Conservation (phyloP, 2,329 filamentous ascomycete genomes). For the Tolypocladium paradoxum region DNA sequence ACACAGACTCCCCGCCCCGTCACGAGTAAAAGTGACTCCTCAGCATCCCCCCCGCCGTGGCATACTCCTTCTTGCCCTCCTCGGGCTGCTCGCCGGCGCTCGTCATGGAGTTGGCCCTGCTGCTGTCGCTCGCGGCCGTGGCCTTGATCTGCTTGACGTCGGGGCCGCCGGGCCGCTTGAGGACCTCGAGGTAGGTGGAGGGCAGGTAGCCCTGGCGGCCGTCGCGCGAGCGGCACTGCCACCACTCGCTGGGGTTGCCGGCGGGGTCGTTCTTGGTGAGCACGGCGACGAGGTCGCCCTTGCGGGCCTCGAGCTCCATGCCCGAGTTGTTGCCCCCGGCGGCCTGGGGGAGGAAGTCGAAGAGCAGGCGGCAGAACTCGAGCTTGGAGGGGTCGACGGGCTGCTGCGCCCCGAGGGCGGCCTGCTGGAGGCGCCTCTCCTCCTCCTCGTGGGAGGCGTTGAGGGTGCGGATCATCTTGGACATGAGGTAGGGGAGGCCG, state of each 20-base stretch:
- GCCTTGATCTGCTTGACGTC: slow-evolving; percentile 42
- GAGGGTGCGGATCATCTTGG: slow-evolving; percentile 81
- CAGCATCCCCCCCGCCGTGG: slow-evolving; percentile 44
- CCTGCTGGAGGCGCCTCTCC: slow-evolving; percentile 44
- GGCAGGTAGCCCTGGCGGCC: slow-evolving; percentile 88
- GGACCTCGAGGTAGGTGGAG: slow-evolving; percentile 76
- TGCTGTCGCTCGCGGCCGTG: slow-evolving; percentile 32
- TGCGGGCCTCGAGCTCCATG: slow-evolving; percentile 83
- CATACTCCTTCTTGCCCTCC: slow-evolving; percentile 39
- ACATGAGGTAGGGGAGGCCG: slow-evolving; percentile 92
- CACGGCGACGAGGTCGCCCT: slow-evolving; percentile 91
- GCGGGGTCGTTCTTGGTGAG: slow-evolving; percentile 86
- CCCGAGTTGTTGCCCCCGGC: slow-evolving; percentile 31
- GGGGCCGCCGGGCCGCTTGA: slow-evolving; percentile 38
- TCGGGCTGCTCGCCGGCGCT: slow-evolving; percentile 27
- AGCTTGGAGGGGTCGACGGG: slow-evolving; percentile 79
- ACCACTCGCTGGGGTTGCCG: slow-evolving; percentile 92
- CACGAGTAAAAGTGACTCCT: slow-evolving; percentile 49
- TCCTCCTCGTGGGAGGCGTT: slow-evolving; percentile 80
- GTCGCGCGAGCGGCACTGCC: slow-evolving; percentile 85
- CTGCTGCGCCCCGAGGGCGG: slow-evolving; percentile 38
- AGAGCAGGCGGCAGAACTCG: slow-evolving; percentile 90
- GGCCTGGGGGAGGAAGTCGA: slow-evolving; percentile 79
- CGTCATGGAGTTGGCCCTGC: slow-evolving; percentile 39
- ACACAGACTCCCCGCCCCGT: slow-evolving; percentile 6